Conservation (phyloP, 768 basidiomycete genomes). For the Collybia sp. region DNA sequence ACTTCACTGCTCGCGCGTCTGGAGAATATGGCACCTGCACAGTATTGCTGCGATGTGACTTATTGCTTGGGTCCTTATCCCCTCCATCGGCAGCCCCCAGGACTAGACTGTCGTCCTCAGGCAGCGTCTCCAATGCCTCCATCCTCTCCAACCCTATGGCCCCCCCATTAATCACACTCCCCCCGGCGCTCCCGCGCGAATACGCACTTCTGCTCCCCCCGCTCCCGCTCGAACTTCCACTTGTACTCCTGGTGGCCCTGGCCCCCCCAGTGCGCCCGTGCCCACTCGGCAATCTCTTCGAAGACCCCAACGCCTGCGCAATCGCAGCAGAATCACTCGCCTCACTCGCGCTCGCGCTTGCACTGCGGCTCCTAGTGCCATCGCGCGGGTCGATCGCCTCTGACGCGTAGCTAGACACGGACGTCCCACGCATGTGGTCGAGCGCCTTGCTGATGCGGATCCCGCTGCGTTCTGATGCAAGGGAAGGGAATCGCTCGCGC, state of each 20-base stretch:
- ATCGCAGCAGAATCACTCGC: conserved; percentile 29
- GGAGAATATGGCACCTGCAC: conserved; percentile 41
- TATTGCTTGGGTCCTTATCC: conserved; percentile 27
- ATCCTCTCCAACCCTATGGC: conserved; percentile 13
- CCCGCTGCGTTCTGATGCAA: conserved; percentile 6
- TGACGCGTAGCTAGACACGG: conserved; percentile 7
- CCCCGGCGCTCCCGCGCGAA: conserved; percentile 19
- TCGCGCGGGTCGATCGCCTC: conserved; percentile 2
- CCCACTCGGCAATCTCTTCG: conserved; percentile 32
- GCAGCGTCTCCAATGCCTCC: conserved; percentile 44
- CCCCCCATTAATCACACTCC: conserved; percentile 16
- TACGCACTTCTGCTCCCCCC: conserved; percentile 23
- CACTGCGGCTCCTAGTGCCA: conserved; percentile 9
- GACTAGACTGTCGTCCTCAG: conserved; percentile 30
- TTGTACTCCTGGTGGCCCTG: conserved; percentile 15
- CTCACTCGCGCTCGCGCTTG: too few species aligned
- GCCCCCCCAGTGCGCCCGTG: conserved; percentile 36
- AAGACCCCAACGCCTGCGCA: conserved; percentile 39
- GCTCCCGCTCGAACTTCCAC: conserved; percentile 22
- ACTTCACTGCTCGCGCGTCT: conserved; percentile 43
- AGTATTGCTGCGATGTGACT: conserved; percentile 45
- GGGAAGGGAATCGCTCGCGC: conserved; percentile 15
- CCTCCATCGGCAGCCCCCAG: conserved; percentile 20
- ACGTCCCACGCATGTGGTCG: conserved; percentile 4
- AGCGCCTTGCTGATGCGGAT: conserved; percentile 3